These are phyloP conservation scores for Ustanciosporium gigantosporum DNA, from an alignment of 1,284 basidiomycete genomes.

Conservation along the genomic window DNA sequence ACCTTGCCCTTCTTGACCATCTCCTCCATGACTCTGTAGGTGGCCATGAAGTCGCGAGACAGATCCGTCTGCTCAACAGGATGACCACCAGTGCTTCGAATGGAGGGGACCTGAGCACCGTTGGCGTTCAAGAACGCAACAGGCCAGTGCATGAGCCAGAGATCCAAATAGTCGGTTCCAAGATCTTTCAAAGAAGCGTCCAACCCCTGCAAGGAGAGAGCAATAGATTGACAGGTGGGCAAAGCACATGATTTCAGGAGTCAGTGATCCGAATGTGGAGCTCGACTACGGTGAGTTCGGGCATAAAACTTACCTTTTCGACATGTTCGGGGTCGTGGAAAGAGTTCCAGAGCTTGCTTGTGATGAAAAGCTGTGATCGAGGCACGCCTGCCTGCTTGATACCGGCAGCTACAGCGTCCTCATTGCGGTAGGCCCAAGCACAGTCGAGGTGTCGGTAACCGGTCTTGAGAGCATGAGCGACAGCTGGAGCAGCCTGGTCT, in stretches of 20 bases:
- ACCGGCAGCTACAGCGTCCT: slow-evolving; percentile 81
- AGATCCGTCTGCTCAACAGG: slow-evolving; percentile 73
- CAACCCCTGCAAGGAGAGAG: slow-evolving; percentile 64
- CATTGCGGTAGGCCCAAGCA: slow-evolving; percentile 66
- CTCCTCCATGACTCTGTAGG: slow-evolving; percentile 53
- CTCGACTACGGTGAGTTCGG: no score
- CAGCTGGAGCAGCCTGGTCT: slow-evolving; percentile 64
- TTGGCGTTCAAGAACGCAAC: slow-evolving; percentile 54
- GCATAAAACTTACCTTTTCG: slow-evolving; percentile 41
- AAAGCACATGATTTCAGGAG: no score
- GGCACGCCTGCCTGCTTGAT: slow-evolving; percentile 73
- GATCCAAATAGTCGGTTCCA: slow-evolving; percentile 75
- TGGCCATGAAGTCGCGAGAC: slow-evolving; percentile 45
- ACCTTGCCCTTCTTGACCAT: slow-evolving; percentile 57
- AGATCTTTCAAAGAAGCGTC: slow-evolving; percentile 75
- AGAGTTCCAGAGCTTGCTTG: slow-evolving; percentile 78
- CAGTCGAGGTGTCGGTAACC: slow-evolving; percentile 53
- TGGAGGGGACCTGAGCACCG: slow-evolving; percentile 37
- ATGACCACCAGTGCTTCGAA: slow-evolving; percentile 50
- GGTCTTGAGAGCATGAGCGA: slow-evolving; percentile 60
- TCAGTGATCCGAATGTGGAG: no score
- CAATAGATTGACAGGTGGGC: no score
- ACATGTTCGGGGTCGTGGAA: slow-evolving; percentile 67
- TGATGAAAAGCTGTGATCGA: slow-evolving; percentile 79
- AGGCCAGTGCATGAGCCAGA: slow-evolving; percentile 71